Percentiles rank a stretch among this genome's conserved stretches.
Conservation (phyloP, 2,329 filamentous ascomycete species). For the Penicillium sp. region DNA sequence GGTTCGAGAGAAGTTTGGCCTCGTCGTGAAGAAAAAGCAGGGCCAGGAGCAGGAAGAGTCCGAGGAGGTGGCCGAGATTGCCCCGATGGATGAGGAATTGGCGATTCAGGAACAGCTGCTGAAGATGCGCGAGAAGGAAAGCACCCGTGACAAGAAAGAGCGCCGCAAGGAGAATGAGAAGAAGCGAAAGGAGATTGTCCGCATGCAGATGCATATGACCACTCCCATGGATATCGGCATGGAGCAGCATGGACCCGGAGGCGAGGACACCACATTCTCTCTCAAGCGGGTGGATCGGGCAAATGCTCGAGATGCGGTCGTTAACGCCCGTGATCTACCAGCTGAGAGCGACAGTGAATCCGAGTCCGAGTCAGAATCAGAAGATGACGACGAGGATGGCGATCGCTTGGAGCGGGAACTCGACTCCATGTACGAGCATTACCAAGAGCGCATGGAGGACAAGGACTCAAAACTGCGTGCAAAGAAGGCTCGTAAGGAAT, state of each 20-base stretch:
- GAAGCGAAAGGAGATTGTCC: slow-evolving; percentile 91
- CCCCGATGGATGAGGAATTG: slow-evolving; percentile 92
- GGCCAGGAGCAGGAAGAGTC: slow-evolving; percentile 49
- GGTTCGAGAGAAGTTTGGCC: slow-evolving; percentile 86
- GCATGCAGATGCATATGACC: slow-evolving; percentile 96
- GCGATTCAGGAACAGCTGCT: slow-evolving; percentile 85
- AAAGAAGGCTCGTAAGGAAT: slow-evolving; percentile 80
- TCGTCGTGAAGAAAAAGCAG: slow-evolving; percentile 69
- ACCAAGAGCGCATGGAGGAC: slow-evolving; percentile 74
- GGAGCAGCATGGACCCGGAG: slow-evolving; percentile 76
- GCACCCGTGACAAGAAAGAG: slow-evolving; percentile 74
- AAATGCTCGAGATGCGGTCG: slow-evolving; percentile 65
- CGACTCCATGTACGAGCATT: slow-evolving; percentile 82
- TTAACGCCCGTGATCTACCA: slow-evolving; percentile 74
- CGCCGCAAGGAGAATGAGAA: slow-evolving; percentile 85
- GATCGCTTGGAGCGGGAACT: slow-evolving; percentile 82
- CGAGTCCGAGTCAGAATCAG: slow-evolving; percentile 57
- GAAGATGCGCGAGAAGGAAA: slow-evolving; percentile 75
- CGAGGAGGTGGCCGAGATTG: slow-evolving; percentile 78
- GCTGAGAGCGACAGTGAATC: slow-evolving; percentile 60
- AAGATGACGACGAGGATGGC: slow-evolving; percentile 70
- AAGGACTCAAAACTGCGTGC: slow-evolving; percentile 83
- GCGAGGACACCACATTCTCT: slow-evolving; percentile 81
- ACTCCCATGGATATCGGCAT: slow-evolving; percentile 94
- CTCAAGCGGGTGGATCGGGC: slow-evolving; percentile 78